Percentiles rank a stretch among this genome's conserved stretches.
phyloP scores from a whole-genome alignment of 192 early-diverging fungal genomes.

The Martensiomyces pterosporus region DNA sequence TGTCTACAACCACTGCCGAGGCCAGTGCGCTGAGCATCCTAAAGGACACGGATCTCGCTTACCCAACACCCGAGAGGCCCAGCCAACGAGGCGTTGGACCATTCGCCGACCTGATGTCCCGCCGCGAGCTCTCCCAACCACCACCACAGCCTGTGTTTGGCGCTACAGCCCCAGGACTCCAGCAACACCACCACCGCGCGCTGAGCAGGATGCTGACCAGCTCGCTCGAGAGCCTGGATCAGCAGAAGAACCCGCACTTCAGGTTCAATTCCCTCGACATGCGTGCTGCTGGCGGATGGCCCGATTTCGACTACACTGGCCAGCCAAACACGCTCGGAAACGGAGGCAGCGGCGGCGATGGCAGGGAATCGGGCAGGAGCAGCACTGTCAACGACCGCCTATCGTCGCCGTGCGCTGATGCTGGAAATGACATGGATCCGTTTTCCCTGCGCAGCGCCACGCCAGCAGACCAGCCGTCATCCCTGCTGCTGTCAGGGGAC shows the following conservation, averaged over 20 bases:
- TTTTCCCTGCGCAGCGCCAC: constrained; percentile 25
- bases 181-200: constrained; percentile 3
- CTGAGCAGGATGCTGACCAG: constrained; percentile 2
- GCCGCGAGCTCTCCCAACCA: constrained; percentile 4
- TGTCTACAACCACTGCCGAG: constrained; percentile 38
- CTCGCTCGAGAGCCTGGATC: constrained; percentile 2
- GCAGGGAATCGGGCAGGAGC: constrained; percentile 18
- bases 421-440: constrained; percentile 5
- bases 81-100: not conserved
- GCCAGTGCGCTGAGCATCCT: constrained; percentile 49
- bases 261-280: constrained; percentile 9
- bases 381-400: constrained; percentile 21
- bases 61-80: constrained; percentile 32
- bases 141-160: constrained; percentile 7
- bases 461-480: constrained; percentile 27
- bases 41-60: constrained; percentile 48
- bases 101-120: not conserved
- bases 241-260: constrained; percentile 8
- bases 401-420: constrained; percentile 8
- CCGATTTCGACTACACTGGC: constrained; percentile 4
- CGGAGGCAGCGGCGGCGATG: constrained; percentile 1
- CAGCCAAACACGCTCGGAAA: no score
- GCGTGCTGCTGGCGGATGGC: constrained; percentile 7
- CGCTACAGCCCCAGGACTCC: no score
- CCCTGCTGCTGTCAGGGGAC: constrained; percentile 26